Evolutionary conservation across 306 rosid genomes (phyloP).

Genomic region (Clitoria ternatea): DNA sequence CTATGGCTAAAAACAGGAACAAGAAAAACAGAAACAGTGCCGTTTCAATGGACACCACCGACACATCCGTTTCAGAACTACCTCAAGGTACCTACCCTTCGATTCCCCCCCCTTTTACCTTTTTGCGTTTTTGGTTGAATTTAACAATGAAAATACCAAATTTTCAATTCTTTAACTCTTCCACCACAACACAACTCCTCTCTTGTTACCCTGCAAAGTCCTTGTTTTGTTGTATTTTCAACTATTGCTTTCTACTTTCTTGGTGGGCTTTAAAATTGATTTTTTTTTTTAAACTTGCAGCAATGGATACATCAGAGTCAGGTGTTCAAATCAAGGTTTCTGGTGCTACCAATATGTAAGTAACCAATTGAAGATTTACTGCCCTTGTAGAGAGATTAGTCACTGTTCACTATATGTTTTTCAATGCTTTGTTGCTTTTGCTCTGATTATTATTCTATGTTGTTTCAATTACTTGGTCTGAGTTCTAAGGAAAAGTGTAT

Average conservation of each 20-base stretch:
- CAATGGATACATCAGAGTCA: constrained; percentile 71
- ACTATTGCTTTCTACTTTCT: neutral
- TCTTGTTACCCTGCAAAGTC: neutral
- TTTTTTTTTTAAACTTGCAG: constrained; percentile 33
- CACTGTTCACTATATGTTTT: neutral
- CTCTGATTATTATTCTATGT: neutral
- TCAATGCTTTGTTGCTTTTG: neutral
- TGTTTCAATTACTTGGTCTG: neutral
- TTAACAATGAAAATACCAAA: neutral
- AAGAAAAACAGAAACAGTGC: constrained; percentile 50
- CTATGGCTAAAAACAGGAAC: constrained; percentile 70
- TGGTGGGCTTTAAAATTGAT: neutral
- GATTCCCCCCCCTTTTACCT: too few relatives aligned
- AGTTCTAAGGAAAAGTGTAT: neutral
- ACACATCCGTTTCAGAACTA: constrained; percentile 24
- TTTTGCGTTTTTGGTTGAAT: neutral
- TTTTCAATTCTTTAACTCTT: neutral
- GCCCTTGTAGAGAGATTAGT: neutral
- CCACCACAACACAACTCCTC: too few relatives aligned
- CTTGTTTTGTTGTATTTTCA: neutral
- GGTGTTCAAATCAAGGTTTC: constrained; percentile 38
- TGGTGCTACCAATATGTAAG: constrained; percentile 47
- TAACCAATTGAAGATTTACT: neutral
- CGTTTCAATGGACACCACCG: constrained; percentile 48
- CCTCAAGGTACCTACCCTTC: constrained; percentile 46